Evolutionary conservation across 176 grass and related monocot genomes (phyloP), one percentile per base, ranked within the genome.

Genomic region (Phoenix roebelenii): DNA sequence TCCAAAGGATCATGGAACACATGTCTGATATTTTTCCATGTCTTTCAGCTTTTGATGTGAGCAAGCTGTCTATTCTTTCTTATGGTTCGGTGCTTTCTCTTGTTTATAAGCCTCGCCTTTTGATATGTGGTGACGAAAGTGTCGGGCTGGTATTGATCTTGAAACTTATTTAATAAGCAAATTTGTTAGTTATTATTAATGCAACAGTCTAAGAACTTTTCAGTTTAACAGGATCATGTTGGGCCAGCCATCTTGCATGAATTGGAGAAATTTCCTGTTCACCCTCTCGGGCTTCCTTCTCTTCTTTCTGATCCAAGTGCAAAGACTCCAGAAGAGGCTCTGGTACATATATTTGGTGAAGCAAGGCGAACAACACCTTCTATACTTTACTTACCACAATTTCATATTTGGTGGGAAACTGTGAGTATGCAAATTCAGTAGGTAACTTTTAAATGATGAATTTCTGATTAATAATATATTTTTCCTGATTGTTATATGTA

Each of bases 381-480:
- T 49, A 98, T 98, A 78, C 82, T 98, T 20, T 98, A 93, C 79
- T 70, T 98, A 29, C 82, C 94, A 59, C 94, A 98, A 79, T 92
- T 98, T 54, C 94, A 98, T 89, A 82, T 98, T 79, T 98, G 94
- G 94, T 98, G 94, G 93, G 94, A 98, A 78, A 98, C 88, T 59
- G 94, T 98, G 66, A 93, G 88, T 98, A 26, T 44, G 35, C 35
- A 44, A 6, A 44, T 44, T 0, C 7, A 44, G 35, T 44, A 44
- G 12, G 12, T 44, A 44, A 44, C 35, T 44, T 44, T 44, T 12
- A 44, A 44, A 14, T 7, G 35, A 44, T 44, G 35, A 23, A 22
- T 56, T 23, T 20, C 22, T 56, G 6, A 55, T 22, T 56, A 16
- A 24, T 28, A n/a, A 18, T 32, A 25, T 55, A 0, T 52, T 29